These are phyloP conservation scores for Lepidium aucheri DNA, from an alignment of 345 rosid species.

Conservation along the genomic window DNA sequence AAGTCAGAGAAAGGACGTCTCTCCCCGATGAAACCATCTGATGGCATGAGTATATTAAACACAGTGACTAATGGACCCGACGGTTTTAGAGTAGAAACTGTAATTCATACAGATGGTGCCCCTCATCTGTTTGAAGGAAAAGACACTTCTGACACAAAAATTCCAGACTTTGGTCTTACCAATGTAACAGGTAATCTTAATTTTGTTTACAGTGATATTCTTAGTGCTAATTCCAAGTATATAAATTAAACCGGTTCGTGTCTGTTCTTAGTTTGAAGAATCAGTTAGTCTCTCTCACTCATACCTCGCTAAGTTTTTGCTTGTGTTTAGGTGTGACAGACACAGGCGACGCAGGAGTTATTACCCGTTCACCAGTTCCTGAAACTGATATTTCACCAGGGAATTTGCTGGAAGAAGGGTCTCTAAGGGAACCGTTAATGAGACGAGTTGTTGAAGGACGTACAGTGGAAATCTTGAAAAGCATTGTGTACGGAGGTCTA, in stretches of 20 bases:
- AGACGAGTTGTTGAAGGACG: slow-evolving; percentile 17
- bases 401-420: slow-evolving; percentile 14
- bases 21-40: slow-evolving; percentile 20
- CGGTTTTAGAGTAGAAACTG: slow-evolving; percentile 15
- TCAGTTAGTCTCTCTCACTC: not conserved
- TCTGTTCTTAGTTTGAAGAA: not conserved
- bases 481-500: slow-evolving; percentile 87
- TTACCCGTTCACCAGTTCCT: not conserved
- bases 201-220: not conserved
- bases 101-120: slow-evolving; percentile 11
- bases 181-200: slow-evolving; percentile 6
- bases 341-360: not conserved
- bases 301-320: not conserved
- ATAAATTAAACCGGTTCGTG: not conserved
- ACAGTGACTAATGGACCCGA: slow-evolving; percentile 12
- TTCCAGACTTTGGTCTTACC: slow-evolving; percentile 2
- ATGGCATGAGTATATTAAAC: not conserved
- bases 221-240: not conserved
- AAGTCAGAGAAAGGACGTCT: slow-evolving; percentile 5
- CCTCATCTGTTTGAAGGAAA: slow-evolving; percentile 17
- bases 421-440: slow-evolving; percentile 7
- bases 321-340: slow-evolving; percentile 2
- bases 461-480: slow-evolving; percentile 54
- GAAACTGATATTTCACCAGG: slow-evolving; percentile 3
- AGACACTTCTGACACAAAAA: not conserved